Evolutionary conservation across 2,329 filamentous ascomycete genomes (phyloP), one percentile per base, ranked within the genome.

Genomic region (Xylariaceae sp.): DNA sequence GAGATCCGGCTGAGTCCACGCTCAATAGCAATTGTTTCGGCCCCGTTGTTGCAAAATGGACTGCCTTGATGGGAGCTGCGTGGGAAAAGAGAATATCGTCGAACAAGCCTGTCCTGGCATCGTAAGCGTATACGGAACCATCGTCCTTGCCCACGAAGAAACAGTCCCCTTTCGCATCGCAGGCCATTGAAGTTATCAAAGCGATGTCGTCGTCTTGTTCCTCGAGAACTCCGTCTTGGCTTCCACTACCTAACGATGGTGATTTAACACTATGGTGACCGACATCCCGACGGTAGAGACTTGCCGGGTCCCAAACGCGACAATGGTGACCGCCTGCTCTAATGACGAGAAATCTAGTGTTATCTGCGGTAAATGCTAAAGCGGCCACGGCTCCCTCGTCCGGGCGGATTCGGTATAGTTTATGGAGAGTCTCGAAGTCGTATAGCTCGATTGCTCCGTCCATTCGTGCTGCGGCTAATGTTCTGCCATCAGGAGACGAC

Each of bases 381-480:
- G 52, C 46, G 1, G 52, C 20, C 1, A 54, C 47, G 14, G 45
- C 41, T 3, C 52, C 46, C n/a, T 50, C 52, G 18, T 44, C 23
- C 9, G 52, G 41, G 7, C 45, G 45, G 16, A 50, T 50, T 14
- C 46, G 46, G 21, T 54, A 54, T 18, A 54, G 20, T 47, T 45
- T 50, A 20, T 54, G 52, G 10, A 54, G 40, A 7, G 43, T 50
- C 21, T 54, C 52, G 19, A 52, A 56, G 20, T 54, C 52, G 20
- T 50, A 54, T n/a, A 54, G 41, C 32, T 54, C 52, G 14, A 54
- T 54, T 19, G 52, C 19, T 3, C 47, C 47, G 20, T 54, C 47
- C 6, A 43, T 50, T 40, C 41, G 2, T 7, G 46, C 45, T 0
- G 37, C 45, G 4, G 45, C 52, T 21, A 54, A 14, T 1, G 41